Base-by-base conservation (phyloP, 2,329 filamentous ascomycete species). In the Diaporthe citri region DNA sequence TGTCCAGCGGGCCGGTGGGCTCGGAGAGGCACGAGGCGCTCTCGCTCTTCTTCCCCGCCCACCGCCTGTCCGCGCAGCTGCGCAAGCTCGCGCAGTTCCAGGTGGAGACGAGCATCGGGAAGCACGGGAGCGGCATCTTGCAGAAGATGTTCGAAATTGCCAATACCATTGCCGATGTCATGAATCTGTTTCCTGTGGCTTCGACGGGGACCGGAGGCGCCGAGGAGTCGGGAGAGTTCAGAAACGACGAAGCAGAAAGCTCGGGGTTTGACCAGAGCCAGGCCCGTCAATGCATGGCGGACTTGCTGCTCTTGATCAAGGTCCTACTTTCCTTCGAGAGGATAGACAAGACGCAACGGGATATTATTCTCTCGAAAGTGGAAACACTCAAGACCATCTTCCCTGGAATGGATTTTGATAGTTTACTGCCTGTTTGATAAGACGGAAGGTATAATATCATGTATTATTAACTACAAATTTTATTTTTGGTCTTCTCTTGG, bases 111-210 rank as follows among this genome's bases (percentile, higher is more conserved):
- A 87, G 86, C 71, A 87, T 91, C 74, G 86, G 86, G 39, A 87
- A 89, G 6, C 89, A 91, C 77, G 89, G 90, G 10, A 88, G 85
- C 51, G 88, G 88, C 31, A 89, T 91, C 72, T 82, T 90, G 71
- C 87, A 90, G 76, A 91, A 91, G 79, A 83, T 91, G 6, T 90
- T 91, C 73, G 90, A 91, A 78, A 89, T 91, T 76, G 88, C 89
- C 0, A 90, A 89, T 79, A 90, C 89, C 2, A 88, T 91, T 60
- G 88, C 89, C 12, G 89, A 91, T 77, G 89, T 91, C 2, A 84
- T 91, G 31, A 87, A 88, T 59, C 82, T 90, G 20, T 87, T 88
- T 0, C 83, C 85, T 9, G 84, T 84, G 0, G 71, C 59, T 22
- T 84, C 85, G 0, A 80, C 86, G 5, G 84, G 87, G 52, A 87